These are phyloP conservation scores for Penicillium sp. DNA, from an alignment of 2,329 filamentous ascomycete genomes.

Conservation along the genomic window DNA sequence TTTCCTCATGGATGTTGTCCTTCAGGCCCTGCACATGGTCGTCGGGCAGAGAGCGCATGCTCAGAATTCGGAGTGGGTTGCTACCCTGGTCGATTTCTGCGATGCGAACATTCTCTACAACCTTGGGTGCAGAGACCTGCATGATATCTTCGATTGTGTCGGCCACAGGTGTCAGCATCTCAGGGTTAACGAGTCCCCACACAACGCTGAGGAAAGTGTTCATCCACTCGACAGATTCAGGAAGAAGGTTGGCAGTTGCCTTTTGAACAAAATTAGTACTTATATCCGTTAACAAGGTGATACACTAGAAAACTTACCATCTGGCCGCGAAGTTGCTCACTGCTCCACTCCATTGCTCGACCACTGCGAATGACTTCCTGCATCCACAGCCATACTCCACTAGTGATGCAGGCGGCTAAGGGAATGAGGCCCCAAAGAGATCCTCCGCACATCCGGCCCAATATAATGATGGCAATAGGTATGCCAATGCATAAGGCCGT, in stretches of 20 bases:
- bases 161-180: constrained; percentile 87
- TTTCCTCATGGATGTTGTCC: constrained; percentile 66
- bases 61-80: constrained; percentile 81
- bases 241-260: constrained; percentile 78
- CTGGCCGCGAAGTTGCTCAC: constrained; percentile 74
- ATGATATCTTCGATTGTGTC: constrained; percentile 93
- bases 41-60: constrained; percentile 76
- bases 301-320: constrained; percentile 45
- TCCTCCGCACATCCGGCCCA: constrained; percentile 73
- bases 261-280: constrained; percentile 21
- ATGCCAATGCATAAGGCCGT: constrained; percentile 61
- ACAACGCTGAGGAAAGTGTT: constrained; percentile 76
- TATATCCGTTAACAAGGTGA: not conserved
- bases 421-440: constrained; percentile 67
- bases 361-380: constrained; percentile 78
- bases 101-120: constrained; percentile 90
- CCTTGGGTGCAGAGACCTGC: constrained; percentile 81
- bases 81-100: constrained; percentile 89
- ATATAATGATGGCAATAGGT: constrained; percentile 62
- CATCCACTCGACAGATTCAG: constrained; percentile 92
- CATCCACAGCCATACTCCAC: constrained; percentile 78
- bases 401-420: constrained; percentile 60
- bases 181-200: constrained; percentile 88
- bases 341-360: constrained; percentile 75
- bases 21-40: constrained; percentile 72